These are phyloP conservation scores for Ganoderma leucocontextum DNA, from an alignment of 1,284 basidiomycete species.

Conservation along the genomic window DNA sequence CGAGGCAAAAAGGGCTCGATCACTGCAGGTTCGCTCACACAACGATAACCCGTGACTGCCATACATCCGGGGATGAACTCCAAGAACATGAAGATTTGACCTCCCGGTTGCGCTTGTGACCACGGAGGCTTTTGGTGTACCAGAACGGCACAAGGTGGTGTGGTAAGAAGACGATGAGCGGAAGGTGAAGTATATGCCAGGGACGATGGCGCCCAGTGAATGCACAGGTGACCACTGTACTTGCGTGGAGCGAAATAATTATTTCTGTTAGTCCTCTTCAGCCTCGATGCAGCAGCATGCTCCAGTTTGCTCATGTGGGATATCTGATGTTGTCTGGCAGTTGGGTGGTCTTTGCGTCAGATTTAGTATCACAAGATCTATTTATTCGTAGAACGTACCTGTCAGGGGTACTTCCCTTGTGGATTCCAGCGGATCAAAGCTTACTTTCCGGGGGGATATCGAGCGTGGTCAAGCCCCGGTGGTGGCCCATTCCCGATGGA, in stretches of 20 bases:
- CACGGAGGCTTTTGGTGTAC: conserved; percentile 8
- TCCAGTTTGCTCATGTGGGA: background rate
- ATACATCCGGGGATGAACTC: background rate
- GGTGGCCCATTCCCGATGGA: background rate
- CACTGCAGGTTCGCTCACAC: background rate
- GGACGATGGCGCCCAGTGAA: background rate
- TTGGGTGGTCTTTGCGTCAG: background rate
- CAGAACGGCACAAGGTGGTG: conserved; percentile 12
- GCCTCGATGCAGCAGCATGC: background rate
- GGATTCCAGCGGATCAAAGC: background rate
- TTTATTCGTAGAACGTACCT: background rate
- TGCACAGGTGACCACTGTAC: conserved; percentile 1
- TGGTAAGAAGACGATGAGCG: background rate
- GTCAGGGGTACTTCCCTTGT: conserved; percentile 2
- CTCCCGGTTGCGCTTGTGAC: conserved; percentile 2
- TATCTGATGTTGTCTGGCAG: background rate
- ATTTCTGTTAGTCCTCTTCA: background rate
- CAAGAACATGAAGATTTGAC: background rate
- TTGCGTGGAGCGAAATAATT: background rate
- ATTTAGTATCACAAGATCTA: background rate
- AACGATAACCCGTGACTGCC: background rate
- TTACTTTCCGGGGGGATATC: background rate
- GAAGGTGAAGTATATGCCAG: background rate
- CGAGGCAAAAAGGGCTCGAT: background rate
- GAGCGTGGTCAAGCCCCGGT: background rate